Percentiles rank a stretch among this genome's conserved stretches.
These are phyloP conservation scores for Suillus subaureus DNA, from an alignment of 768 basidiomycete genomes.

Conservation along the genomic window DNA sequence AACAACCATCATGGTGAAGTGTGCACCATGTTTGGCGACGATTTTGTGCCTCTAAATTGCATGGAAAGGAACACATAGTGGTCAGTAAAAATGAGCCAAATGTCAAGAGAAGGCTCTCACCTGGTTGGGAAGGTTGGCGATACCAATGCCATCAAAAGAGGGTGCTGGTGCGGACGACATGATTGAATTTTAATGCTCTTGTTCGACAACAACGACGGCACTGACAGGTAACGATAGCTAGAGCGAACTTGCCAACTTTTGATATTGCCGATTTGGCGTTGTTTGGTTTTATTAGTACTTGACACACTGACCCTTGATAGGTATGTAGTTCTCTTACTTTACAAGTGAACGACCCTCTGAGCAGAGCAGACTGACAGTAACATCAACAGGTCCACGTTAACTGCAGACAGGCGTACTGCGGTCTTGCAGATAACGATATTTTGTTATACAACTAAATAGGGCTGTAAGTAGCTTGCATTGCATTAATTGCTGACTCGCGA, in stretches of 20 bases:
- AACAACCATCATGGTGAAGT: slow-evolving; percentile 99
- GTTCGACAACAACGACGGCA: slow-evolving; percentile 17
- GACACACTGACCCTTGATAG: slow-evolving; percentile 4
- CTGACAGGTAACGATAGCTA: slow-evolving; percentile 10
- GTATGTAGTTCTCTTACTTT: no score
- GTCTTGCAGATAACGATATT: neutral
- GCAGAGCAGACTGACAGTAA: no score
- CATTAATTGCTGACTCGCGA: no score
- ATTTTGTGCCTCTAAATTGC: slow-evolving; percentile 90
- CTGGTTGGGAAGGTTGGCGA: slow-evolving; percentile 98
- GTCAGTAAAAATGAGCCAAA: slow-evolving; percentile 14
- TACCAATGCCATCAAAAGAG: slow-evolving; percentile 80
- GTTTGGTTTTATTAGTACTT: slow-evolving; percentile 24
- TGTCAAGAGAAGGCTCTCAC: slow-evolving; percentile 42
- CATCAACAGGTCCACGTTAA: no score
- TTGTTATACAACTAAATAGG: neutral
- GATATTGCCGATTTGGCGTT: slow-evolving; percentile 24
- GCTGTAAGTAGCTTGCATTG: no score
- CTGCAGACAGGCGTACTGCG: neutral
- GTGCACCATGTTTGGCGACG: slow-evolving; percentile 94
- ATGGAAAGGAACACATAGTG: slow-evolving; percentile 14
- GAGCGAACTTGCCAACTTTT: slow-evolving; percentile 27
- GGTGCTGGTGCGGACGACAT: slow-evolving; percentile 31
- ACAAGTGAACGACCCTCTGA: no score
- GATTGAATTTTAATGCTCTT: slow-evolving; percentile 15